These are phyloP conservation scores for Metarhizium robertsii DNA, from an alignment of 2,329 filamentous ascomycete species.

Conservation along the genomic window DNA sequence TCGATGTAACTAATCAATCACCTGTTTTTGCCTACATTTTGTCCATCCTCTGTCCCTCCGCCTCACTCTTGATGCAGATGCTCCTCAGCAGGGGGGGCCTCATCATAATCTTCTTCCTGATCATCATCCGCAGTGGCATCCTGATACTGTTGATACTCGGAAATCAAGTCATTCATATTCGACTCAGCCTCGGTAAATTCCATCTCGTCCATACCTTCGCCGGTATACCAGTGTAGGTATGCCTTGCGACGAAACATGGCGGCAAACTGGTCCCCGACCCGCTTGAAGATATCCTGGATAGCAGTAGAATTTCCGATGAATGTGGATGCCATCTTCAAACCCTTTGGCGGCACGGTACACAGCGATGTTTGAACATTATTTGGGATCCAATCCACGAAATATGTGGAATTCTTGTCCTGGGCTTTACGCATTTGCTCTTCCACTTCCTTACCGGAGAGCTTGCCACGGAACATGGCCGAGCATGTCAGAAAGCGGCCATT, in stretches of 20 bases:
- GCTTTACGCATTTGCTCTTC: constrained; percentile 99
- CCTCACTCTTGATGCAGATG: neutral
- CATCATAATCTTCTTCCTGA: constrained; percentile 59
- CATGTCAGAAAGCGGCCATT: constrained; percentile 99
- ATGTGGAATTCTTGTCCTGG: constrained; percentile 98
- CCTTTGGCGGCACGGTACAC: constrained; percentile 94
- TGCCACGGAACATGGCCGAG: constrained; percentile 99
- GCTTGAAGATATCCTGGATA: constrained; percentile 99
- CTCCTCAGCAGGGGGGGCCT: constrained; percentile 67
- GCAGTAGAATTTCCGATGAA: constrained; percentile 99
- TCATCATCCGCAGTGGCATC: constrained; percentile 94
- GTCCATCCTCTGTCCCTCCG: neutral
- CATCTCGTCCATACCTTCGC: constrained; percentile 99
- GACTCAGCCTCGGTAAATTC: constrained; percentile 99
- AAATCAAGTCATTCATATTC: constrained; percentile 99
- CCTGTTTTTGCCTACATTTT: neutral
- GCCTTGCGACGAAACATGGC: constrained; percentile 99
- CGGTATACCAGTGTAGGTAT: constrained; percentile 99
- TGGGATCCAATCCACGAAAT: constrained; percentile 99
- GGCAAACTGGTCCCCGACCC: constrained; percentile 97
- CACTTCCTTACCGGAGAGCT: constrained; percentile 99
- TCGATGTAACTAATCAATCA: neutral
- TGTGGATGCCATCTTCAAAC: constrained; percentile 97
- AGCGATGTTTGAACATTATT: constrained; percentile 99
- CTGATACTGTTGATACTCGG: constrained; percentile 99